A percentile compares a stretch with the other conserved stretches of the same genome.
phyloP scores from a whole-genome alignment of 768 basidiomycete species.

The Leccinum rimulosum region DNA sequence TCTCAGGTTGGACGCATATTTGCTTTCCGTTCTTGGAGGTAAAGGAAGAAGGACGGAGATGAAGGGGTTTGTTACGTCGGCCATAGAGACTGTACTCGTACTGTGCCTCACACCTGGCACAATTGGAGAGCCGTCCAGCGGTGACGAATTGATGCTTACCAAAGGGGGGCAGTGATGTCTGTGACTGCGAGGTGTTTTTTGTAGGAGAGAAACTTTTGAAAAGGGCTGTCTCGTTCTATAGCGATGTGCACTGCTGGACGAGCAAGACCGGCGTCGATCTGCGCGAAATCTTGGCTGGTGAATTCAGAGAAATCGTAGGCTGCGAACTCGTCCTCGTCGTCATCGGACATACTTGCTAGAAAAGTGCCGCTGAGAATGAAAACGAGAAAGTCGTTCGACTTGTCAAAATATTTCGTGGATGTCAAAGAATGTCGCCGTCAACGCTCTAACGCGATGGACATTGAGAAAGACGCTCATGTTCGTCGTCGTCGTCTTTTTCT shows the following conservation, averaged over 20 bases:
- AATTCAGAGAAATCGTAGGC: slow-evolving; percentile 53
- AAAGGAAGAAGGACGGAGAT: slow-evolving; percentile 55
- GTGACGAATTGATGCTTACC: slow-evolving; percentile 38
- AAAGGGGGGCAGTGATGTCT: slow-evolving; percentile 58
- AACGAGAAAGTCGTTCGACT: slow-evolving; percentile 18
- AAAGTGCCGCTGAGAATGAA: slow-evolving; percentile 14
- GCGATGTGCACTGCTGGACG: slow-evolving; percentile 34
- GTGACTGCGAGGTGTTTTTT: slow-evolving; percentile 53
- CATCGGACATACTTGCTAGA: slow-evolving; percentile 21
- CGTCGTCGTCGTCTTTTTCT: slow-evolving; percentile 9
- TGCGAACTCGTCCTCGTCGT: slow-evolving; percentile 41
- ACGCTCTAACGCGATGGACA: background rate
- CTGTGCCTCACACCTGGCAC: slow-evolving; percentile 73
- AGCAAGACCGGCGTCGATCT: slow-evolving; percentile 28
- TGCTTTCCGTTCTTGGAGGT: slow-evolving; percentile 54
- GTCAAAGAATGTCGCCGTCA: background rate
- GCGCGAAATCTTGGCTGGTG: slow-evolving; percentile 53
- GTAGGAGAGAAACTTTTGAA: slow-evolving; percentile 42
- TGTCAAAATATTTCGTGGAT: slow-evolving; percentile 1
- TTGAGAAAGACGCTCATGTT: slow-evolving; percentile 1
- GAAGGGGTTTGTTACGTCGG: slow-evolving; percentile 46
- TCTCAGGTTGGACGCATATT: slow-evolving; percentile 50
- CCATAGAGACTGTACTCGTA: slow-evolving; percentile 74
- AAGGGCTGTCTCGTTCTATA: slow-evolving; percentile 37
- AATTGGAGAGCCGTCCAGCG: background rate